Conservation (phyloP, 768 basidiomycete species). For the Psilocybe subaeruginosa region DNA sequence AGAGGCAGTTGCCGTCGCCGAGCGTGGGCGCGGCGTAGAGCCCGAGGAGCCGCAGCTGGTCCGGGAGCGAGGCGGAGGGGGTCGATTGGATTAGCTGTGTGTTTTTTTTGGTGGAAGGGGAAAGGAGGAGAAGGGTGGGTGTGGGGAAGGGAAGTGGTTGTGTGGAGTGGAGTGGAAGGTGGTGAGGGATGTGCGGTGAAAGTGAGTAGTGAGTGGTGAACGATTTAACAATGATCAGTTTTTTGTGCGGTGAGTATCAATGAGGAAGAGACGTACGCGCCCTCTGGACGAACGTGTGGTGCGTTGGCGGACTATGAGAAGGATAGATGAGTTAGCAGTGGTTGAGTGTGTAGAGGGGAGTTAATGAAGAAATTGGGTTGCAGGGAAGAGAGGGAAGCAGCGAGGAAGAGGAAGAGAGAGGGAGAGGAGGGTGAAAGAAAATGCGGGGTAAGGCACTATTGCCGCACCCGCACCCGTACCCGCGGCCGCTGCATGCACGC, state of each 20-base stretch:
- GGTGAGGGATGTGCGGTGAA: neutral
- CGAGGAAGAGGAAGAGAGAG: neutral
- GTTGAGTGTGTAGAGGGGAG: neutral
- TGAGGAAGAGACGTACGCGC: conserved; percentile 36
- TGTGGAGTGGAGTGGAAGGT: neutral
- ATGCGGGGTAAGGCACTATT: neutral
- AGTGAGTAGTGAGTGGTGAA: neutral
- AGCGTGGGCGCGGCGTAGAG: conserved; percentile 87
- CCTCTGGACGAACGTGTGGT: conserved; percentile 41
- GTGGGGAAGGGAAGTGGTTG: neutral
- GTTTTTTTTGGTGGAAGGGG: conserved; percentile 29
- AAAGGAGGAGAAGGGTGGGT: conserved; percentile 6
- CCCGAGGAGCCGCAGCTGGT: conserved; percentile 77
- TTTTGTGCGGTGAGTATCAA: no score
- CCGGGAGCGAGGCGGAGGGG: conserved; percentile 53
- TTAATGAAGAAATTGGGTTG: neutral
- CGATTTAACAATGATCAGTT: no score
- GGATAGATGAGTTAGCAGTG: neutral
- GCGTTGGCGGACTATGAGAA: conserved; percentile 37
- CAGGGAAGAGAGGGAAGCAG: neutral
- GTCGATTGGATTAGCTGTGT: conserved; percentile 64
- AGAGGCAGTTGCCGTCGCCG: conserved; percentile 94
- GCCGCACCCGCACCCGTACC: neutral
- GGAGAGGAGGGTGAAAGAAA: neutral
- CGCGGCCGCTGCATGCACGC: neutral